Base-by-base conservation (phyloP, 202 grass and related monocot genomes). In the Cymbopogon flexuosus region DNA sequence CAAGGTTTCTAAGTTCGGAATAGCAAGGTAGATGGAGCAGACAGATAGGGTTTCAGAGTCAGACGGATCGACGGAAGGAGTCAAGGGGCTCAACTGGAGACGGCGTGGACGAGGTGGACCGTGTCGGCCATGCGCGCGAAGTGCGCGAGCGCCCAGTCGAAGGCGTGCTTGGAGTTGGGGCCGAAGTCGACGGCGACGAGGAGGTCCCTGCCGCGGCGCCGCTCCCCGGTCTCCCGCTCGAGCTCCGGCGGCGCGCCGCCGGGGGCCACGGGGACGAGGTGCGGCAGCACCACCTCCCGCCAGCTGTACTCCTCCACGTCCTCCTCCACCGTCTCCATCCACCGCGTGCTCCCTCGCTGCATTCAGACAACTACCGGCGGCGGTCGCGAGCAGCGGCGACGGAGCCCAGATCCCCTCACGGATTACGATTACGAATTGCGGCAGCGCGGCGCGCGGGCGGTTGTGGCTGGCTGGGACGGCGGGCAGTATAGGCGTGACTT, bases 161-260 rank as follows among this genome's bases (percentile, higher is more conserved):
- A 93, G 76, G 94, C 94, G 79, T 97, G 91, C 76, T 86, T 93
- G 82, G 88, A 89, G 71, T 97, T 97, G 1, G 91, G 87, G 13
- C 94, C 91, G 84, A 93, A 93, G 85, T 97, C 94, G 54, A 97
- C 62, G 49, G 94, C 94, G 61, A 97, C 77, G 68, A 97, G 81
- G 36, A 97, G 16, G 73, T 97, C 87, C 76, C 94, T 80, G 45
- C 94, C 94, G 51, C 85, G 91, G 24, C 91, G 91, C 1, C 91
- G 80, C 89, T 97, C 91, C 37, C 77, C 94, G 21, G 85, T 97
- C 87, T 97, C 94, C 39, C 89, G 83, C 69, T 97, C 94, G 62
- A 97, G 91, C 87, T 93, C 94, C 82, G 87, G 82, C 70, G 41
- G 23, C 52, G 79, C 15, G 10, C 86, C 79, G 13, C 80, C 79